These are phyloP conservation scores for Penicillium palitans DNA, from an alignment of 2,329 filamentous ascomycete genomes.

Conservation along the genomic window DNA sequence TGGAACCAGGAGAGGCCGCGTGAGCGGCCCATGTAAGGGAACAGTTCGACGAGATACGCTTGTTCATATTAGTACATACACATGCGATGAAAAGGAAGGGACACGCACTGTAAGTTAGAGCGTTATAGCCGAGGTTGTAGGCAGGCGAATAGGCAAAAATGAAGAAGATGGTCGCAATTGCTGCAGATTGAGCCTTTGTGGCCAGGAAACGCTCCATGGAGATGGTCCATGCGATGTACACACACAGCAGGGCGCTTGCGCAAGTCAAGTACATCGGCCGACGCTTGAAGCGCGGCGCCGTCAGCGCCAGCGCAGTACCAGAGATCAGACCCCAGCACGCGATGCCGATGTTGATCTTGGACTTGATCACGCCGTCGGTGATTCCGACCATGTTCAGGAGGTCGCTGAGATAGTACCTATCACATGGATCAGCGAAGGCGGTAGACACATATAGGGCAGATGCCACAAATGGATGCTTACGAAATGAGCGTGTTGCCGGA, in stretches of 20 bases:
- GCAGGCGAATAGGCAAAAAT: constrained; percentile 60
- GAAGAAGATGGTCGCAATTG: constrained; percentile 54
- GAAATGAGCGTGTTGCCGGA: constrained; percentile 39
- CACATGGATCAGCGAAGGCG: constrained; percentile 26
- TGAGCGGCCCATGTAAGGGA: constrained; percentile 58
- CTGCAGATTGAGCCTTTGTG: constrained; percentile 40
- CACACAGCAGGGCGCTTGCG: constrained; percentile 51
- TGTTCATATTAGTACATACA: constrained; percentile 1
- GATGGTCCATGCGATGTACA: constrained; percentile 60
- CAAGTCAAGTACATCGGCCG: constrained; percentile 51
- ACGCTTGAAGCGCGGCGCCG: constrained; percentile 46
- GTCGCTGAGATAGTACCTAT: constrained; percentile 30
- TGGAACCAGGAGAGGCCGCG: constrained; percentile 61
- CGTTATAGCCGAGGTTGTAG: constrained; percentile 68
- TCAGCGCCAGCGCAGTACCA: constrained; percentile 41
- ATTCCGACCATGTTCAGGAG: constrained; percentile 43
- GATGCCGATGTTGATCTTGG: constrained; percentile 41
- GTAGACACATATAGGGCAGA: neutral
- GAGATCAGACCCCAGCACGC: constrained; percentile 47
- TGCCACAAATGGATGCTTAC: constrained; percentile 11
- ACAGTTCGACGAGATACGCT: constrained; percentile 58
- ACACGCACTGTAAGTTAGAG: constrained; percentile 51
- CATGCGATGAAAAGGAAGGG: no score
- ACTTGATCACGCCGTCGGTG: constrained; percentile 38
- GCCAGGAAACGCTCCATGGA: constrained; percentile 41